Evolutionary conservation across 2,329 filamentous ascomycete genomes (phyloP).

Genomic region (Juglanconis juglandina): DNA sequence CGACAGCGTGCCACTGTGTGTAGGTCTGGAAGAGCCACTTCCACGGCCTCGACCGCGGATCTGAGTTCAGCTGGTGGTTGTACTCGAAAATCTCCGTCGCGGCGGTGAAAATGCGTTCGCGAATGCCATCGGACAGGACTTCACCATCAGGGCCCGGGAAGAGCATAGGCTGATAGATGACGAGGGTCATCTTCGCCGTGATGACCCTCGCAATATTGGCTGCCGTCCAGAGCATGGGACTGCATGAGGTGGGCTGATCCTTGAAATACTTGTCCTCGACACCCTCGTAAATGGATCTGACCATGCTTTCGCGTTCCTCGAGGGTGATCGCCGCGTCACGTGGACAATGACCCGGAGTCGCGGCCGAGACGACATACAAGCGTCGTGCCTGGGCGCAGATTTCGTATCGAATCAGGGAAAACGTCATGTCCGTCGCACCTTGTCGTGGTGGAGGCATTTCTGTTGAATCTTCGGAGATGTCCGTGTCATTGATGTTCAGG

Average conservation of each 20-base stretch:
- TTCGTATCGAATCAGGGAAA: constrained; percentile 41
- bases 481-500: constrained; percentile 55
- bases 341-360: constrained; percentile 27
- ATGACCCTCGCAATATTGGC: constrained; percentile 47
- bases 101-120: constrained; percentile 41
- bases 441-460: constrained; percentile 43
- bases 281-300: constrained; percentile 30
- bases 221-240: constrained; percentile 48
- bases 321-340: constrained; percentile 31
- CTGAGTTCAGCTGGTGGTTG: constrained; percentile 50
- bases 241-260: constrained; percentile 43
- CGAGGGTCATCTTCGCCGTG: constrained; percentile 51
- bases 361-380: constrained; percentile 35
- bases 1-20: constrained; percentile 57
- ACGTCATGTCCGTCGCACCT: constrained; percentile 53
- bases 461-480: constrained; percentile 45
- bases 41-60: constrained; percentile 47
- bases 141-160: constrained; percentile 36
- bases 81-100: constrained; percentile 56
- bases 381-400: constrained; percentile 39
- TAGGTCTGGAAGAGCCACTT: constrained; percentile 59
- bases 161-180: constrained; percentile 51
- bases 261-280: constrained; percentile 54
- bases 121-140: constrained; percentile 29
- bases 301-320: constrained; percentile 40